Conservation (phyloP, 2,329 filamentous ascomycete species). For the Ophiostoma sp. region DNA sequence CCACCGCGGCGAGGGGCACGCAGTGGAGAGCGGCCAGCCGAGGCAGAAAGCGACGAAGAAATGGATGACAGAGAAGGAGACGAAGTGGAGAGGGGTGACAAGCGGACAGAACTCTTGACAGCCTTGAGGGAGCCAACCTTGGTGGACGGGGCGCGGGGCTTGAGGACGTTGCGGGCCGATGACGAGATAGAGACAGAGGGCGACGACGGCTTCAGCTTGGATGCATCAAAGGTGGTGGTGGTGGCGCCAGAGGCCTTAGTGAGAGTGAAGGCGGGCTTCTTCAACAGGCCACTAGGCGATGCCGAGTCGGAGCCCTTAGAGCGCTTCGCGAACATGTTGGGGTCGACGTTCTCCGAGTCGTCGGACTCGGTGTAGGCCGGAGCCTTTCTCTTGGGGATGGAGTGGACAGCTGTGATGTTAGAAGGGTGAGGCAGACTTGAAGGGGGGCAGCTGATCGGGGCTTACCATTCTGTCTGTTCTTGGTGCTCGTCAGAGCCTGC, state of each 20-base stretch:
- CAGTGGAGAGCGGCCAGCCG: constrained; percentile 60
- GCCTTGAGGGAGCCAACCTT: constrained; percentile 35
- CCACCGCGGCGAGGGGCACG: constrained; percentile 49
- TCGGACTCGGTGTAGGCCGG: constrained; percentile 44
- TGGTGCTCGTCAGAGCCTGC: constrained; percentile 65
- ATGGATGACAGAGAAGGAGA: constrained; percentile 53
- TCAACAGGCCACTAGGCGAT: constrained; percentile 43
- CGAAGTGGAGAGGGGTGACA: constrained; percentile 35
- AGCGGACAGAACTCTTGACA: constrained; percentile 30
- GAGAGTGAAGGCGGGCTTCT: constrained; percentile 45
- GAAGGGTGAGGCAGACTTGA: background rate
- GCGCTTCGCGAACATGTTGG: constrained; percentile 52
- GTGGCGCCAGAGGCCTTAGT: constrained; percentile 34
- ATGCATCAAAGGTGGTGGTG: constrained; percentile 33
- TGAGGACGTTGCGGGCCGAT: constrained; percentile 40
- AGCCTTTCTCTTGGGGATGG: constrained; percentile 54
- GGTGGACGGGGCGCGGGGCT: constrained; percentile 48
- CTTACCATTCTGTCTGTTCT: constrained; percentile 72
- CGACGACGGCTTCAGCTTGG: constrained; percentile 21
- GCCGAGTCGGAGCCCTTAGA: constrained; percentile 46
- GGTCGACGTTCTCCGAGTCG: constrained; percentile 59
- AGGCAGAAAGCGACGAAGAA: constrained; percentile 41
- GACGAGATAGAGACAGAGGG: constrained; percentile 4
- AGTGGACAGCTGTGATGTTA: constrained; percentile 37
- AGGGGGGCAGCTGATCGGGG: constrained; percentile 24